phyloP scores from a whole-genome alignment of 2,329 filamentous ascomycete genomes.

The Diplodia corticola region DNA sequence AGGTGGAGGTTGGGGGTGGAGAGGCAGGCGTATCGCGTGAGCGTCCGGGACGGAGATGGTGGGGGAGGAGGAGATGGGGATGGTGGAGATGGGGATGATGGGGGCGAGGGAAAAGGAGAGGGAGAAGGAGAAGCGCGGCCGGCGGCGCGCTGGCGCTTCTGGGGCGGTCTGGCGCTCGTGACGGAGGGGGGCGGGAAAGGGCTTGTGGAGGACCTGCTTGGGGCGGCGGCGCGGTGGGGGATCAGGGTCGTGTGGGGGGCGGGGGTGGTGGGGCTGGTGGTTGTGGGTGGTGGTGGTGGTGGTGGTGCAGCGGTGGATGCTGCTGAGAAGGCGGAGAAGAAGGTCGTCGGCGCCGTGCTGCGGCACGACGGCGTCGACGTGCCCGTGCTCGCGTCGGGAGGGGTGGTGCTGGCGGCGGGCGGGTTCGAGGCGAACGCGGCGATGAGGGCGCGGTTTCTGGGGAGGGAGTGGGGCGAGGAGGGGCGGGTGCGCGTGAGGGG shows the following conservation, averaged over 20 bases:
- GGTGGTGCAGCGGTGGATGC: no score
- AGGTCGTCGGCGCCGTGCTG: conserved; percentile 39
- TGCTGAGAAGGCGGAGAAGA: no score
- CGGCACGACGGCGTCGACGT: conserved; percentile 29
- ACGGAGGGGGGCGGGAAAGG: conserved; percentile 62
- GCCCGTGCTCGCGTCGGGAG: conserved; percentile 36
- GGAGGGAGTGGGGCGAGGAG: conserved; percentile 66
- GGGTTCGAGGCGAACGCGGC: conserved; percentile 64
- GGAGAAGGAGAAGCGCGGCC: conserved; percentile 40
- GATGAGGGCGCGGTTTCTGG: conserved; percentile 57
- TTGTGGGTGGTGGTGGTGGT: no score
- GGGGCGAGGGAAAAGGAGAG: no score
- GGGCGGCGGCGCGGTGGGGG: conserved; percentile 45
- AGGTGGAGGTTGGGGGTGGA: conserved; percentile 64
- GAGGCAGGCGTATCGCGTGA: conserved; percentile 58
- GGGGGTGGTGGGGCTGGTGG: conserved; percentile 43
- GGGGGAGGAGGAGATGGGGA: no score
- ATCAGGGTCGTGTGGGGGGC: conserved; percentile 52
- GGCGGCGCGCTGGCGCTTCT: conserved; percentile 53
- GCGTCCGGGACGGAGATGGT: no score
- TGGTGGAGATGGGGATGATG: no score
- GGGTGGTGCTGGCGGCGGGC: conserved; percentile 59
- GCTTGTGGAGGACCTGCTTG: conserved; percentile 52
- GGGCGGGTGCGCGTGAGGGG: conserved; percentile 63
- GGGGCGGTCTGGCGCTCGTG: conserved; percentile 64